Percentiles rank a stretch among this genome's conserved stretches.
These are phyloP conservation scores for Bruguiera gymnorhiza DNA, from an alignment of 345 rosid species.

Conservation along the genomic window DNA sequence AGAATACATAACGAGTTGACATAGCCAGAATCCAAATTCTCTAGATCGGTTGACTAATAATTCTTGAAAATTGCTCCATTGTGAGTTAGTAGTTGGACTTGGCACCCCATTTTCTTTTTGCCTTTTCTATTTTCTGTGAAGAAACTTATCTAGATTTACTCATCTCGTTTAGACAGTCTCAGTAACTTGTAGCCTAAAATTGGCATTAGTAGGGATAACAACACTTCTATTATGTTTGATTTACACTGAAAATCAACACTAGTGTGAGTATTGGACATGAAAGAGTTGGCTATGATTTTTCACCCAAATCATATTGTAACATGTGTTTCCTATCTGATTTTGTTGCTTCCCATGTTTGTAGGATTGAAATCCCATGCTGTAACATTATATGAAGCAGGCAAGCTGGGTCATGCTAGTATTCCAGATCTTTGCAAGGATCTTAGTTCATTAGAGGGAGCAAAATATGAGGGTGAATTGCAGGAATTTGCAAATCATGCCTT, in stretches of 20 bases:
- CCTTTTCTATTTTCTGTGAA: background rate
- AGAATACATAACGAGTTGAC: background rate
- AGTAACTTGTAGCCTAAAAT: background rate
- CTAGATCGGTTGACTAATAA: background rate
- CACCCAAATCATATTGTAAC: background rate
- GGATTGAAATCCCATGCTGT: constrained; percentile 98
- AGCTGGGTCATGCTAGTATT: constrained; percentile 85
- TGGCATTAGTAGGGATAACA: background rate
- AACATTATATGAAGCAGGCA: constrained; percentile 96
- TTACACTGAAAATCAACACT: background rate
- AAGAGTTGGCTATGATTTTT: background rate
- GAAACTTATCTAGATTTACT: too few relatives aligned
- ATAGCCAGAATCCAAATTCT: background rate
- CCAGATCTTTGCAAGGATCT: constrained; percentile 96
- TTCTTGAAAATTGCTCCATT: background rate
- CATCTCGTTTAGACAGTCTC: background rate
- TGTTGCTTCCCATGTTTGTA: constrained; percentile 31
- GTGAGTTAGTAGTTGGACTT: background rate
- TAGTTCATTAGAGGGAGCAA: constrained; percentile 87
- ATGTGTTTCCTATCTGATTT: constrained; percentile 13
- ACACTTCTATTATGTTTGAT: background rate
- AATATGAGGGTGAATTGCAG: constrained; percentile 97
- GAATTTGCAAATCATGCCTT: constrained; percentile 99
- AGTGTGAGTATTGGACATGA: background rate
- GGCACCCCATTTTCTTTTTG: background rate